Evolutionary conservation across 148 eudicot species (phyloP), one percentile per base, ranked within the genome.

Genomic region (Fagopyrum homotropicum): DNA sequence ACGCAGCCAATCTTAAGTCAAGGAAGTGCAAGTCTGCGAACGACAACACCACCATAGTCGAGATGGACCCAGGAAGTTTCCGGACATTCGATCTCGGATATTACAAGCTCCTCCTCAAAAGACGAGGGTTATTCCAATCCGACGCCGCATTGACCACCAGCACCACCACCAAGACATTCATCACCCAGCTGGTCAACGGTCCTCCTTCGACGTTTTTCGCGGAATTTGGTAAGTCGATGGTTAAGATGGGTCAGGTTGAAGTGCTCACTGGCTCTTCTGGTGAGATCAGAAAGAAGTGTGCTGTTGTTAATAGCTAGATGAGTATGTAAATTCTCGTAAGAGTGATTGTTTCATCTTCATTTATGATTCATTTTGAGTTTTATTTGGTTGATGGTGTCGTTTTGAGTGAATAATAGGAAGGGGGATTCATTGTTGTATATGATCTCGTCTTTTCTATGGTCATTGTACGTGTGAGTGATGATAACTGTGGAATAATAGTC

Each of bases 61-160:
- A 89, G 73, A 93, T 93, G 98, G 98, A 91, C 77, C 98, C 98
- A 0, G 98, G 97, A 6, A 91, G 93, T 76, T 77, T 75, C n/a
- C 77, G 81, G 74, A 93, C 96, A 8, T 93, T 93, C 69, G 98
- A 93, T 72, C 86, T 88, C 0, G 80, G 87, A 77, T 93, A 93
- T 84, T 91, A 89, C 71, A 75, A 77, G 26, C 86, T 80, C 7
- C 75, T 93, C 40, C 76, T 87, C 4, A 91, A 89, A 74, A 79
- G 93, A 19, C 85, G 98, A 2, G 98, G 98, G 4, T 80, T 93
- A 4, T 93, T 93, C 48, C 74, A 85, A 45, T 93, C 98, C 0
- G 98, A 93, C 70, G 80, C 96, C 1, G 93, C 96, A 45, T 69
- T 92, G 26, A 85, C 88, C 17, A 90, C 83, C 2, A 81, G 69